Conservation (phyloP, 2,329 filamentous ascomycete species). For the Rhexocercosporidium sp. region DNA sequence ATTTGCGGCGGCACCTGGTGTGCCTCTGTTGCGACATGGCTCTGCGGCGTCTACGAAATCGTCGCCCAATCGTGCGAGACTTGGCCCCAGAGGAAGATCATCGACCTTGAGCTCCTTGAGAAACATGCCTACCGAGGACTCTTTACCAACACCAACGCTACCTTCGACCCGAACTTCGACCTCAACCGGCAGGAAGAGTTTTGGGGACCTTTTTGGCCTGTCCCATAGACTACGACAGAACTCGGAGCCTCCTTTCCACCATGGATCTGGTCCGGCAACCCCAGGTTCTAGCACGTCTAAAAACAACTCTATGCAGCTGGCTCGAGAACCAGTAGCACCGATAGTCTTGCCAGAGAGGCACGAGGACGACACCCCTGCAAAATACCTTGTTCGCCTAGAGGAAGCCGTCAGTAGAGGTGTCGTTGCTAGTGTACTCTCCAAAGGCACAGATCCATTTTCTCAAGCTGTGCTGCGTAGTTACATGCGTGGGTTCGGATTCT, state of each 20-base stretch:
- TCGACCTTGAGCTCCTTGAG: conserved; percentile 88
- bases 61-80: conserved; percentile 64
- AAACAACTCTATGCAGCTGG: conserved; percentile 80
- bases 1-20: conserved; percentile 47
- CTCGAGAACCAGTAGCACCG: conserved; percentile 70
- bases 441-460: conserved; percentile 84
- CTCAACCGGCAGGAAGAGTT: conserved; percentile 90
- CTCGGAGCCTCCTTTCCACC: conserved; percentile 71
- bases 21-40: conserved; percentile 59
- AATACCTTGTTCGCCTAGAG: conserved; percentile 85
- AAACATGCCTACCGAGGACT: conserved; percentile 73
- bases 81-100: conserved; percentile 75
- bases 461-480: conserved; percentile 87
- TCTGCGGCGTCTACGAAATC: conserved; percentile 73
- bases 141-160: conserved; percentile 68
- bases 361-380: conserved; percentile 88
- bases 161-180: conserved; percentile 69
- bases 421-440: conserved; percentile 85
- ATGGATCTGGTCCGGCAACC: conserved; percentile 73
- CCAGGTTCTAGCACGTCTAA: conserved; percentile 76
- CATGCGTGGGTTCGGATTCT: conserved; percentile 94
- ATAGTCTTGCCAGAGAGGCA: conserved; percentile 76
- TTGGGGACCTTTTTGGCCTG: conserved; percentile 85
- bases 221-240: conserved; percentile 79
- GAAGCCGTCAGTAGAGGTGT: conserved; percentile 78